A percentile compares a stretch with the other conserved stretches of the same genome.
phyloP scores from a whole-genome alignment of 305 asterid genomes.

The Striga hermonthica region DNA sequence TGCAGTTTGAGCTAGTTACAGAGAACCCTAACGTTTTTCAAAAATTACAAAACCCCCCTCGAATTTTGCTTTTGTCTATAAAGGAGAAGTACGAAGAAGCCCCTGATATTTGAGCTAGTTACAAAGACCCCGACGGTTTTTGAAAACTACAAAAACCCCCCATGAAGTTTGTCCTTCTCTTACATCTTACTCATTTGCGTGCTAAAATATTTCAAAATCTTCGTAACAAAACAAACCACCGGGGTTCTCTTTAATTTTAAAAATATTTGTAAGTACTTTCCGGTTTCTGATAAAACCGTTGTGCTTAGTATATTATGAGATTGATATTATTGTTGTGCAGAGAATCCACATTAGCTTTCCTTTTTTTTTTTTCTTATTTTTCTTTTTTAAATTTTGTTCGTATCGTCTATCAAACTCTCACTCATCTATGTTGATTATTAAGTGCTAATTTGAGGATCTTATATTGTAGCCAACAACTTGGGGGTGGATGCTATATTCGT shows the following conservation, averaged over 20 bases:
- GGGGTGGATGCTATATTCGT: conserved; percentile 94
- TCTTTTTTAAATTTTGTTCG: too few relatives aligned
- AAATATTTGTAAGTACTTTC: background rate
- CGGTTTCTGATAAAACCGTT: too few relatives aligned
- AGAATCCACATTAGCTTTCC: too few relatives aligned
- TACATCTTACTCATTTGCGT: background rate
- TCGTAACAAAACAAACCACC: background rate
- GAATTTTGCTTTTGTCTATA: background rate
- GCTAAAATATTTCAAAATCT: background rate
- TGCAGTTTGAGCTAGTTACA: background rate
- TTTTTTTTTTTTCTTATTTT: too few relatives aligned
- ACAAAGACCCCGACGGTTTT: too few relatives aligned
- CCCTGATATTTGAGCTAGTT: too few relatives aligned
- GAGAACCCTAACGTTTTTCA: background rate
- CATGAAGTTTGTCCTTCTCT: background rate
- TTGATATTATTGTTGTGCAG: too few relatives aligned
- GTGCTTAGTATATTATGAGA: too few relatives aligned
- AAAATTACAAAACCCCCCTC: background rate
- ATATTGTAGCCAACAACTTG: conserved; percentile 78
- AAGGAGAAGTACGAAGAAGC: too few relatives aligned
- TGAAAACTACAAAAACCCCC: background rate
- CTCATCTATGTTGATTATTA: too few relatives aligned
- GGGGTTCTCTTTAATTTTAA: background rate
- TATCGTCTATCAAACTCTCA: too few relatives aligned
- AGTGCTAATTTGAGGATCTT: conserved; percentile 23